Evolutionary conservation across 1,284 basidiomycete genomes (phyloP).

Genomic region (Trichosporon coremiiforme): DNA sequence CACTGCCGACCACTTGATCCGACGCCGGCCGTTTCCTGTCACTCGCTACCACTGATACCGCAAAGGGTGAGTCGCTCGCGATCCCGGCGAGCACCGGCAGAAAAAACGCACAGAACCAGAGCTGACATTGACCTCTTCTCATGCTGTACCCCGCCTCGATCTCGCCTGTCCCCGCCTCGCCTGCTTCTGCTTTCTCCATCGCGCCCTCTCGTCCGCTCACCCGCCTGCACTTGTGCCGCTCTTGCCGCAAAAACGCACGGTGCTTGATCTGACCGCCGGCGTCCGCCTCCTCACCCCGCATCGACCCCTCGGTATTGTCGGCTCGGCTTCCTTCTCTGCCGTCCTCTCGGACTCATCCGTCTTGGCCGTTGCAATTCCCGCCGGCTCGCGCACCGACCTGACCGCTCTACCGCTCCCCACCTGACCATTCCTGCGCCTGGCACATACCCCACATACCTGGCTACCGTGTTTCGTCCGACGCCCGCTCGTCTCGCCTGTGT

Average conservation of each 20-base stretch:
- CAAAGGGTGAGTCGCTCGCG: slow-evolving; percentile 4
- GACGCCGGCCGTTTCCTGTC: slow-evolving; percentile 1
- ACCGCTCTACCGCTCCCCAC: background rate
- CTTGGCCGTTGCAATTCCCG: background rate
- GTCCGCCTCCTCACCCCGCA: slow-evolving; percentile 1
- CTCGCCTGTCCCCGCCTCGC: slow-evolving; percentile 4
- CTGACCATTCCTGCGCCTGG: background rate
- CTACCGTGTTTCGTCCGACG: background rate
- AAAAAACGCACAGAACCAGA: slow-evolving; percentile 1
- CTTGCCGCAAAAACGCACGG: slow-evolving; percentile 6
- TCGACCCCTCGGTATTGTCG: background rate
- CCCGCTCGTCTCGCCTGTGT: slow-evolving; percentile 13
- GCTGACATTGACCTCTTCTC: background rate
- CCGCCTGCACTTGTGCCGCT: background rate
- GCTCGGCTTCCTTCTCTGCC: background rate
- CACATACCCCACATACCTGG: background rate
- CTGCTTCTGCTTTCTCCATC: background rate
- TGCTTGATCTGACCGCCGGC: background rate
- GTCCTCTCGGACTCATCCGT: background rate
- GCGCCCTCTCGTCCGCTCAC: background rate
- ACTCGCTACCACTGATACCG: background rate
- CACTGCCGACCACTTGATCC: background rate
- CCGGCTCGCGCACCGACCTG: slow-evolving; percentile 1
- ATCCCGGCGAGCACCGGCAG: background rate
- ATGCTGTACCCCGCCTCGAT: background rate